Base-by-base conservation (phyloP, 2,329 filamentous ascomycete genomes). In the Tolypocladium tundrense region DNA sequence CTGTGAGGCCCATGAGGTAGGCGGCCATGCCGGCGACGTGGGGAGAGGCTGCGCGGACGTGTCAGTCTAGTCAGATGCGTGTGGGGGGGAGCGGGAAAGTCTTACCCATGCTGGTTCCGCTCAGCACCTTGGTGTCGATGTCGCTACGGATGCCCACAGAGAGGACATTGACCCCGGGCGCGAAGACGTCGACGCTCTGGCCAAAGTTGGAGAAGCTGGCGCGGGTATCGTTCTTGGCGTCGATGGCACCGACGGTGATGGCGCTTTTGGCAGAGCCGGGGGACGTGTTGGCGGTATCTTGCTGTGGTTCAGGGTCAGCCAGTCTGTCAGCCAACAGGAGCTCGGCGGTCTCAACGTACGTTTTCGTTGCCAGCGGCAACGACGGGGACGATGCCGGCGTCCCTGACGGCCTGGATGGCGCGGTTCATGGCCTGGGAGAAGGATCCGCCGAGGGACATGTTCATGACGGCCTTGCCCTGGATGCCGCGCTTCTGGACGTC, bases 21-120 rank as follows among this genome's bases (percentile, higher is more conserved):
- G 85, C 85, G 16, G 83, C 84, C 4, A 90, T 75, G 53, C 87
- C 87, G 53, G 83, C 80, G 57, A 89, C 78, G 68, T 88, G 86
- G 1, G 87, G 87, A 14, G 80, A 79, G 33, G 87, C 85, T 73
- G 31, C 48, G 19, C 19, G 4, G 4, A 39, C 4, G n/a, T n/a
- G 48, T 57, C 31, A 55, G 54, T 27, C 2, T 8, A 10, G 41
- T 42, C 14, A 45, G 37, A 55, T 35, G 33, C 59, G 19, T 51
- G 31, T 21, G 31, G 48, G 9, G 21, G 31, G 13, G 48, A 21
- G 21, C 13, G 31, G 19, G 13, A 21, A 35, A 52, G 31, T 21
- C 69, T 60, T 69, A 74, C 72, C 71, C 85, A 87, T 88, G 61
- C 79, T 81, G 60, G 82, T 84, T 56, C 81, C 82, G 64, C 76